These are phyloP conservation scores for Daldinia sp. DNA, from an alignment of 2,329 filamentous ascomycete genomes.

Conservation along the genomic window DNA sequence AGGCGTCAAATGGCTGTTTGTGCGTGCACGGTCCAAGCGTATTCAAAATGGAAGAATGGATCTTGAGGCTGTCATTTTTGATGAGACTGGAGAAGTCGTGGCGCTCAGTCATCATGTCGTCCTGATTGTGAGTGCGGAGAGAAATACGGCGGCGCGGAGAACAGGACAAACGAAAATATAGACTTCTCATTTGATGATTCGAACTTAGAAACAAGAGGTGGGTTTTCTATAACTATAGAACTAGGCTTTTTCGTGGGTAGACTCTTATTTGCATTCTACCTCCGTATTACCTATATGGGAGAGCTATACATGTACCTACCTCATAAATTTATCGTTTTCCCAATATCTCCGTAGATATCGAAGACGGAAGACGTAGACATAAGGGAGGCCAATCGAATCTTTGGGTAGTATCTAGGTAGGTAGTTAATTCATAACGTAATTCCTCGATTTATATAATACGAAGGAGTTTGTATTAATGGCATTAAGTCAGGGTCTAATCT, in stretches of 20 bases:
- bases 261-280: not conserved
- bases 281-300: not conserved
- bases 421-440: no score
- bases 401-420: not conserved
- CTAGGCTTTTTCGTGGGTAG: not conserved
- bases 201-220: not conserved
- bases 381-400: no score
- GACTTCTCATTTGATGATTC: conserved; percentile 8
- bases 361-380: no score
- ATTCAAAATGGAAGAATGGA: conserved; percentile 42
- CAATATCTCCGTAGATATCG: not conserved
- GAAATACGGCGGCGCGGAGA: conserved; percentile 46
- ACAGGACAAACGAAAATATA: conserved; percentile 34
- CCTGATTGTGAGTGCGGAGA: conserved; percentile 47
- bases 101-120: conserved; percentile 52
- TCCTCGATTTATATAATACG: no score
- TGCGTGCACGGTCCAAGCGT: conserved; percentile 30
- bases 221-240: not conserved
- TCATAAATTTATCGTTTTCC: no score
- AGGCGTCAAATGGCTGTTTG: conserved; percentile 39
- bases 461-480: not conserved
- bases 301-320: not conserved
- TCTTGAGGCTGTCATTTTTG: conserved; percentile 49
- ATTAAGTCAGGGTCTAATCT: not conserved
- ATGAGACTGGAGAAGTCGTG: conserved; percentile 47